These are phyloP conservation scores for Diversispora epigaea DNA, from an alignment of 192 early-diverging fungal genomes.

Conservation along the genomic window DNA sequence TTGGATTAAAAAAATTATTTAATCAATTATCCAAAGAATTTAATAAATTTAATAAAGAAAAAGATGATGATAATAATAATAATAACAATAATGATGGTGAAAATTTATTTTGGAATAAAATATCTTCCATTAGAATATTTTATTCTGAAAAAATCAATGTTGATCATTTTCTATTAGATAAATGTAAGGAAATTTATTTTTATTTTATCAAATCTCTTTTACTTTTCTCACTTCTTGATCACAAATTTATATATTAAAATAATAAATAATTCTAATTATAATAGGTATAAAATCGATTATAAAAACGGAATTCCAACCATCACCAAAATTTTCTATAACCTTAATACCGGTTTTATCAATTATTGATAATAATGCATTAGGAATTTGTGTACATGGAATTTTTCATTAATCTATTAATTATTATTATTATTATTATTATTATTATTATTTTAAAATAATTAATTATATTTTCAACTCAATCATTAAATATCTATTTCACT, in stretches of 20 bases:
- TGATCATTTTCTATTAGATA: neutral
- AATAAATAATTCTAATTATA: too few species aligned
- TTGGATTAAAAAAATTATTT: neutral
- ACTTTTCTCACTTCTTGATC: neutral
- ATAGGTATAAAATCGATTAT: constrained; percentile 15
- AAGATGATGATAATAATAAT: too few species aligned
- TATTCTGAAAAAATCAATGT: constrained; percentile 23
- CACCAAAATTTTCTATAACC: neutral
- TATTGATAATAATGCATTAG: neutral
- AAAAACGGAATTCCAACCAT: neutral
- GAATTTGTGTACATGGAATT: constrained; percentile 14
- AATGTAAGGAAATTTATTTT: neutral
- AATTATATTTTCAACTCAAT: too few species aligned
- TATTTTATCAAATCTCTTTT: neutral
- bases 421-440: too few species aligned
- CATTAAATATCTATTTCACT: too few species aligned
- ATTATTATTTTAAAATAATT: too few species aligned
- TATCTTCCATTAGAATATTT: constrained; percentile 19
- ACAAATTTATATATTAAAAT: neutral
- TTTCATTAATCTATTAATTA: neutral
- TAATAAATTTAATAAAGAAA: too few species aligned
- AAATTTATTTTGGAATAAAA: constrained; percentile 7
- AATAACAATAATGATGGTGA: neutral
- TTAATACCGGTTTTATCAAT: constrained; percentile 24
- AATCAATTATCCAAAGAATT: too few species aligned